Evolutionary conservation across 768 basidiomycete species (phyloP).

Genomic region (Lactarius trivialis): DNA sequence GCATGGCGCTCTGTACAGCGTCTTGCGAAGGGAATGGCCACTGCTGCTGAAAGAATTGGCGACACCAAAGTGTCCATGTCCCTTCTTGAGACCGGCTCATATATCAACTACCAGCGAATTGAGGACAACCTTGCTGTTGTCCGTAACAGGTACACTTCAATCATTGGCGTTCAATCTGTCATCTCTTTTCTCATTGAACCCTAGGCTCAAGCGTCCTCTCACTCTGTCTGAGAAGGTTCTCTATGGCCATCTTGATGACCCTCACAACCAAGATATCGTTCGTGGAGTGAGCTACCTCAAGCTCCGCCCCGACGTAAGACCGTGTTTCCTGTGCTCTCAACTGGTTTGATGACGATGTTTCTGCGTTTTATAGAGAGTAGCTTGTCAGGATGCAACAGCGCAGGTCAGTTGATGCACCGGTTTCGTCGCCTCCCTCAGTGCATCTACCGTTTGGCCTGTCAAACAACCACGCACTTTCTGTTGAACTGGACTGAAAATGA

Average conservation of each 20-base stretch:
- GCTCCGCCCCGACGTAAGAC: constrained; percentile 90
- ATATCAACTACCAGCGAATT: constrained; percentile 94
- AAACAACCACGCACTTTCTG: neutral
- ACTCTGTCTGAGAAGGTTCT: constrained; percentile 96
- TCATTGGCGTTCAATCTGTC: neutral
- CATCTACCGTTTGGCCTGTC: neutral
- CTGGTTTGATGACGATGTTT: constrained; percentile 18
- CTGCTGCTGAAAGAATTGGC: constrained; percentile 67
- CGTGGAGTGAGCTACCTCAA: constrained; percentile 95
- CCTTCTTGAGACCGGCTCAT: constrained; percentile 71
- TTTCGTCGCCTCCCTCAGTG: neutral
- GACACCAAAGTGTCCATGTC: constrained; percentile 90
- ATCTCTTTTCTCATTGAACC: neutral
- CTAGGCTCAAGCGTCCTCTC: constrained; percentile 79
- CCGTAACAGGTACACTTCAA: constrained; percentile 56
- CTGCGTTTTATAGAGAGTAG: constrained; percentile 55
- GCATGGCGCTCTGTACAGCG: constrained; percentile 23
- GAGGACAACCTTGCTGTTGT: constrained; percentile 93
- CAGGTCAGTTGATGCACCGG: constrained; percentile 36
- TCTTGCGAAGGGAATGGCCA: constrained; percentile 59
- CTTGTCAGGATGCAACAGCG: constrained; percentile 87
- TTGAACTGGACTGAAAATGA: constrained; percentile 4
- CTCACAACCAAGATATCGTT: constrained; percentile 82
- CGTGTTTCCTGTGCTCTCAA: constrained; percentile 2
- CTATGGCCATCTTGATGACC: constrained; percentile 96